Conservation (phyloP, 352 stramenopile genomes). For the Globisporangium cylindrosporum region DNA sequence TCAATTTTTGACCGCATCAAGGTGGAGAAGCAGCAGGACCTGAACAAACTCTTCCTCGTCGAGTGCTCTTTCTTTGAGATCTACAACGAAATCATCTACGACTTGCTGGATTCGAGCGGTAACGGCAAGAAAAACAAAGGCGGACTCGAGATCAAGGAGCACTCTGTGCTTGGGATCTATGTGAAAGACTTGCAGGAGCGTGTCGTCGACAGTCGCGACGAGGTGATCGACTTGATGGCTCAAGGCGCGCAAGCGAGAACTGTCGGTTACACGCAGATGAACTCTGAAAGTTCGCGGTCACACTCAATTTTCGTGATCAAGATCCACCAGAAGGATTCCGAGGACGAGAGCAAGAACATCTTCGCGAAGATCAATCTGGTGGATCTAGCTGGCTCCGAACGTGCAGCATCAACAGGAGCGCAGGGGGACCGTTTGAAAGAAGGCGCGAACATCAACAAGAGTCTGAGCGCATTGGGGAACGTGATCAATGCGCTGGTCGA, state of each 20-base stretch:
- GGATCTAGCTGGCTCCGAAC: constrained; percentile 91
- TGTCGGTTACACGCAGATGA: constrained; percentile 92
- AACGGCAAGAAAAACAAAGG: constrained; percentile 86
- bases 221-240: constrained; percentile 81
- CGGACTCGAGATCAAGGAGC: constrained; percentile 92
- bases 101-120: constrained; percentile 89
- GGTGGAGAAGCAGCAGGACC: constrained; percentile 53
- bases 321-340: constrained; percentile 90
- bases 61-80: constrained; percentile 95
- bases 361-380: constrained; percentile 95
- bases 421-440: constrained; percentile 90
- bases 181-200: constrained; percentile 90
- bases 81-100: constrained; percentile 96
- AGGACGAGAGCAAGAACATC: constrained; percentile 82
- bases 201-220: constrained; percentile 83
- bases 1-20: constrained; percentile 88
- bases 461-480: constrained; percentile 89
- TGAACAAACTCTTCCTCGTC: constrained; percentile 86
- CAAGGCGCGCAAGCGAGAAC: constrained; percentile 64
- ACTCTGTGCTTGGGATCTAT: constrained; percentile 93
- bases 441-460: constrained; percentile 94
- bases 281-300: constrained; percentile 90
- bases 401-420: constrained; percentile 88
- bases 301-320: constrained; percentile 96
- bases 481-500: constrained; percentile 93